These are phyloP conservation scores for Eremomyces bilateralis DNA, from an alignment of 495 filamentous ascomycete genomes.

Conservation along the genomic window DNA sequence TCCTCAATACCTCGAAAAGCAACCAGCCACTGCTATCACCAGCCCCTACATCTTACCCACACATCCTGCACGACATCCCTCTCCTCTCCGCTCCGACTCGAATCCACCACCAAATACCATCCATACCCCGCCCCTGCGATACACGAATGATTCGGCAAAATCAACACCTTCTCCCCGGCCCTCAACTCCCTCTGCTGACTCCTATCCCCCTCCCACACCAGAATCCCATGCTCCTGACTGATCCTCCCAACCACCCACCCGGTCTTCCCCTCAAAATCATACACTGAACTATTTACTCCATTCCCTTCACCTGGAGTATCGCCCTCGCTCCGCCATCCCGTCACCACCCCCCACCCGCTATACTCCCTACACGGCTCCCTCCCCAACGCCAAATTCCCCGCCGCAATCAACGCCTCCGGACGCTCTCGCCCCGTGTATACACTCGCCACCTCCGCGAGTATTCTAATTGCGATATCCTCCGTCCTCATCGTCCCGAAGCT, in stretches of 20 bases:
- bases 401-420: conserved; percentile 48
- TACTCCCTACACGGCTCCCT: conserved; percentile 55
- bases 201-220: conserved; percentile 22
- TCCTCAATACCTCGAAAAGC: no score
- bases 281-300: conserved; percentile 6
- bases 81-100: conserved; percentile 12
- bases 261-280: conserved; percentile 13
- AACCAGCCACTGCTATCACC: no score
- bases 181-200: conserved; percentile 32
- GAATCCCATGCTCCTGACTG: conserved; percentile 22
- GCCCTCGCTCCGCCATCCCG: conserved; percentile 10
- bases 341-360: conserved; percentile 50
- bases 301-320: conserved; percentile 1
- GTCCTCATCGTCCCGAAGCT: conserved; percentile 23
- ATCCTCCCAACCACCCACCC: conserved; percentile 22
- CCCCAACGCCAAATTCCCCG: conserved; percentile 51
- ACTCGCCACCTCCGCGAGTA: conserved; percentile 51
- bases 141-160: conserved; percentile 78
- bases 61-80: conserved; percentile 20
- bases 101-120: conserved; percentile 62
- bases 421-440: conserved; percentile 38
- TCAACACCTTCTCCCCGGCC: conserved; percentile 38
- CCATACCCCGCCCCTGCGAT: conserved; percentile 51
- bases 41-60: conserved; percentile 22
- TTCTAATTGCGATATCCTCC: conserved; percentile 40